Base-by-base conservation (phyloP, 345 rosid species). In the Melaleuca quinquenervia region DNA sequence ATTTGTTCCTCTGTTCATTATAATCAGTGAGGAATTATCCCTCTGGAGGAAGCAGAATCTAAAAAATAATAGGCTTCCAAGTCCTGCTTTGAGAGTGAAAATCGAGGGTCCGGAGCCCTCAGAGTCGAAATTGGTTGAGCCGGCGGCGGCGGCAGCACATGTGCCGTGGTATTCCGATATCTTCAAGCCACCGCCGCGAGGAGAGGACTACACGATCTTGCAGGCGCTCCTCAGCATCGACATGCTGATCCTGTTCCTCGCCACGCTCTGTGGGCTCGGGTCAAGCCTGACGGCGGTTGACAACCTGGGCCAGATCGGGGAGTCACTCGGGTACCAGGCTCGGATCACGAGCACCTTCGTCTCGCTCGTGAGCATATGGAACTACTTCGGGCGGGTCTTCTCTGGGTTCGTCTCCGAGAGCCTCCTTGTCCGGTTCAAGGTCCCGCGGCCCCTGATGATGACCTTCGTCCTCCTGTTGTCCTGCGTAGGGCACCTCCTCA, bases 221-320 rank as follows among this genome's bases (percentile, higher is more conserved):
- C 99, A 96, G 88, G 98, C 98, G 49, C 90, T 96, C 60, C 80
- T 92, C 1, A 96, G 98, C 91, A 50, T 89, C 1, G 99, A 96
- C 89, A 96, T 95, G 98, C 78, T 92, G 36, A 90, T 90, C 48
- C 70, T 95, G 24, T 95, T 94, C 82, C 53, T 91, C 1, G 95
- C 98, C 0, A 94, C 98, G 27, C 89, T 94, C 0, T 95, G 95
- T 80, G 98, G 97, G 36, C 90, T 95, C 45, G 98, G 98, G 11
- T 89, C 94, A 7, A 96, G 98, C 86, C 91, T 96, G 84, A 94
- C 99, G 8, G 96, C 99, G 0, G 93, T 94, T 8, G 98, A 96
- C 91, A 96, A 95, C 90, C 84, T 96, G 84, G 99, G 98, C 1
- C 99, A 96, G 51, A 96, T 96, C 76, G 99, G 98, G 3, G 99